Conservation (phyloP, 1,284 basidiomycete species). For the Ustilago tritici region DNA sequence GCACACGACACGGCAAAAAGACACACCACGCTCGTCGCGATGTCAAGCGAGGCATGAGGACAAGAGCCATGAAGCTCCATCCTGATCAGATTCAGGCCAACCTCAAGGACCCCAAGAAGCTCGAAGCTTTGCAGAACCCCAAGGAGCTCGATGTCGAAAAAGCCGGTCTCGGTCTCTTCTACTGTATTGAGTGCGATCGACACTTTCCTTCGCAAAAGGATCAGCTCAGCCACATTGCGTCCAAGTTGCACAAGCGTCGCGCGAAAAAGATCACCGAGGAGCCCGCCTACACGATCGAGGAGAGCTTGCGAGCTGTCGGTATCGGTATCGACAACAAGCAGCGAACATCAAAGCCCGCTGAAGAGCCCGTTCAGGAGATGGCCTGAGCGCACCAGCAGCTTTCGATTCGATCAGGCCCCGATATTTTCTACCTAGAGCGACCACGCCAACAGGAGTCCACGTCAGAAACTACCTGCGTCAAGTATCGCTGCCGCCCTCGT, state of each 20-base stretch:
- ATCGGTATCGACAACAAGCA: conserved; percentile 66
- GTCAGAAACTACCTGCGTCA: too few species aligned
- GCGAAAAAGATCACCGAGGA: conserved; percentile 66
- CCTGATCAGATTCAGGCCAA: conserved; percentile 66
- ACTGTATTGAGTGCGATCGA: conserved; percentile 69
- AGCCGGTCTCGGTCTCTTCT: conserved; percentile 69
- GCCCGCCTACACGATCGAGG: conserved; percentile 66
- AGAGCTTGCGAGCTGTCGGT: conserved; percentile 62
- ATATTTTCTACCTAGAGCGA: neutral
- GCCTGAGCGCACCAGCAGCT: conserved; percentile 16
- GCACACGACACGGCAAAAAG: conserved; percentile 64
- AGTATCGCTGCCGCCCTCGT: too few species aligned
- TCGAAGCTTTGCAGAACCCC: conserved; percentile 59
- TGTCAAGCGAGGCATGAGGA: conserved; percentile 65
- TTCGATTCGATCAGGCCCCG: neutral
- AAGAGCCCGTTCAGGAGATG: conserved; percentile 25
- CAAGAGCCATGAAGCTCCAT: conserved; percentile 67
- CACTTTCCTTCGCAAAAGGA: conserved; percentile 65
- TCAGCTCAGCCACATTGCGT: conserved; percentile 60
- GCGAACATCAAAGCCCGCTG: conserved; percentile 31
- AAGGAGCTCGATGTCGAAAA: conserved; percentile 65
- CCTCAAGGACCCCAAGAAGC: conserved; percentile 57
- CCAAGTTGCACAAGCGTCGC: conserved; percentile 67
- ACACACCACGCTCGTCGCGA: conserved; percentile 68
- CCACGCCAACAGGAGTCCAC: too few species aligned